Base-by-base conservation (phyloP, 2,329 filamentous ascomycete genomes). In the Penicillium sp. region DNA sequence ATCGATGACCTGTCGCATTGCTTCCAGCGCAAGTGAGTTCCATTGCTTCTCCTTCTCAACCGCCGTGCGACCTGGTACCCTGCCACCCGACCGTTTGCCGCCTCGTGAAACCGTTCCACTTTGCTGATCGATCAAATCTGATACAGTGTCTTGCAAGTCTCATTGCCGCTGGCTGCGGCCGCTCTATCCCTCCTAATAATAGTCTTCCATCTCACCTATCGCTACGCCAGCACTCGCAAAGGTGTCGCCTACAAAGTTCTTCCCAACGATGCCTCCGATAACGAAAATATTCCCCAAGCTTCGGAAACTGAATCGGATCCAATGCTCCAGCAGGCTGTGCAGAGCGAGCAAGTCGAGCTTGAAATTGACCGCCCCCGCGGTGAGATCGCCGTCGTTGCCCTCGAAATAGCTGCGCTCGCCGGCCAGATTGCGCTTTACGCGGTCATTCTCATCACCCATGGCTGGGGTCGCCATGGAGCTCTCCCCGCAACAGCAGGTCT, bases 351-450 rank as follows among this genome's bases (percentile, higher is more conserved):
- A 61, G 71, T 76, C 12, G 82, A 82, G 12, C 76, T 83, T 52
- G 84, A 93, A 50, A 82, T 93, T 59, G 88, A 95, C 75, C 88
- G 84, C 47, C 95, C 95, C 1, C 82, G 84, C 8, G 92, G 86
- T 45, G 89, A 96, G 77, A 78, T 88, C 42, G 76, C 88, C 8
- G 82, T 92, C 12, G 84, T 94, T 5, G 69, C 88, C 1, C 67
- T 94, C 8, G 95, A 99, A 78, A 86, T 90, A 68, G 73, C 92
- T 10, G 89, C 90, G 31, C 84, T 97, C 37, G 74, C 88, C 55
- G 90, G 85, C 12, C 83, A 95, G 66, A 76, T 97, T 57, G 86
- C 80, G 1, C 78, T 93, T 60, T 92, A 92, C 67, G 76, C 88
- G 17, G 77, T 86, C 10, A 85, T 87, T 8, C 81, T 95, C 55